A percentile compares a stretch with the other conserved stretches of the same genome.
phyloP scores from a whole-genome alignment of 2,329 filamentous ascomycete genomes.

The Orbilia quercus region DNA sequence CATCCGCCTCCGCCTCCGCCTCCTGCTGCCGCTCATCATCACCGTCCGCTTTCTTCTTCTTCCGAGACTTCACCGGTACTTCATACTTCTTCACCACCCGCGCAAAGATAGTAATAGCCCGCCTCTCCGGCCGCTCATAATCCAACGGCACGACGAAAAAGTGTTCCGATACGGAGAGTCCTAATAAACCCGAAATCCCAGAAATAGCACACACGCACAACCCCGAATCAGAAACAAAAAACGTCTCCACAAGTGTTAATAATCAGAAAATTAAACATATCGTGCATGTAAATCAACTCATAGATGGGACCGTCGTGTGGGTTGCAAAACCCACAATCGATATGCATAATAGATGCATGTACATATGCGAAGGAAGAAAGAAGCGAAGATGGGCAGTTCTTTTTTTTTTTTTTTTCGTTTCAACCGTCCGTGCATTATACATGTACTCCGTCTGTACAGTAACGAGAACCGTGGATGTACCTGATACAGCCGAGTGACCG shows the following conservation, averaged over 20 bases:
- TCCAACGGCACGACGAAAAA: slow-evolving; percentile 45
- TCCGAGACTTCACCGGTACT: slow-evolving; percentile 27
- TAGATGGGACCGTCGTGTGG: no score
- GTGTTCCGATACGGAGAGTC: slow-evolving; percentile 37
- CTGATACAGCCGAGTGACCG: no score
- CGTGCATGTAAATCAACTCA: no score
- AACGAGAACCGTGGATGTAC: no score
- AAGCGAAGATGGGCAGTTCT: no score
- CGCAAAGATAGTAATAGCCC: slow-evolving; percentile 44
- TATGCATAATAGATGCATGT: no score
- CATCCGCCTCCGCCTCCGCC: slow-evolving; percentile 11
- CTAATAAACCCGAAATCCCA: slow-evolving; percentile 23
- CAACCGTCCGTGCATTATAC: no score
- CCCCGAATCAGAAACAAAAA: neutral
- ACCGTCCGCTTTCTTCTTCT: slow-evolving; percentile 23
- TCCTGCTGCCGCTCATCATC: slow-evolving; percentile 9
- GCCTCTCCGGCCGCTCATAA: slow-evolving; percentile 24
- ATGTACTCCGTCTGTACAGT: no score
- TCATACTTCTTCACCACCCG: slow-evolving; percentile 46
- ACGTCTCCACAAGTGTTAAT: neutral
- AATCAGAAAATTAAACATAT: no score
- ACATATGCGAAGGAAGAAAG: no score
- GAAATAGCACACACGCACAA: neutral
- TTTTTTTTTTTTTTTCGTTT: no score
- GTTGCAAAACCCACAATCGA: no score